Conservation (phyloP, 1,284 basidiomycete species). For the Leccinum pallidistipes region DNA sequence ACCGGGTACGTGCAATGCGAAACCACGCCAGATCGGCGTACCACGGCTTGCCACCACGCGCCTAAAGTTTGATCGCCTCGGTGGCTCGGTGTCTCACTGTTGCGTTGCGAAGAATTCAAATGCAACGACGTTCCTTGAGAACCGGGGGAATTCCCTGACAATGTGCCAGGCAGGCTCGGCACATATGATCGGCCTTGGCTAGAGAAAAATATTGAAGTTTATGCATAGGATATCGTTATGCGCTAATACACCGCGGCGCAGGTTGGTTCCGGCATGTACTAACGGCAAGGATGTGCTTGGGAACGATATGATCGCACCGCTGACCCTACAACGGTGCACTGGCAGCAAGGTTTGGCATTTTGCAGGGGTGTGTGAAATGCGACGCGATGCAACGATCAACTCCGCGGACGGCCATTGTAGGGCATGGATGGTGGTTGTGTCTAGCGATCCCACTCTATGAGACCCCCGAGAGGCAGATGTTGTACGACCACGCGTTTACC, state of each 20-base stretch:
- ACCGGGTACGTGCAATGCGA: background rate
- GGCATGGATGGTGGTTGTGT: background rate
- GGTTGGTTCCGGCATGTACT: background rate
- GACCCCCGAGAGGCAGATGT: conserved; percentile 85
- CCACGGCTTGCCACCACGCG: background rate
- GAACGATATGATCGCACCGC: conserved; percentile 1
- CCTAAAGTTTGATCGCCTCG: background rate
- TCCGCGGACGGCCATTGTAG: conserved; percentile 20
- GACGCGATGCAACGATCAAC: conserved; percentile 7
- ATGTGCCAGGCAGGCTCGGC: background rate
- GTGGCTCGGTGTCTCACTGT: background rate
- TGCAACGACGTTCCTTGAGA: conserved; percentile 11
- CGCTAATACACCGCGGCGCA: background rate
- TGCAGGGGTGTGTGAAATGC: conserved; percentile 23
- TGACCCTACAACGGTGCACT: background rate
- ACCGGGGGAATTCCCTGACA: conserved; percentile 5
- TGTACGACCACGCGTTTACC: conserved; percentile 97
- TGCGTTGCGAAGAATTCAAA: conserved; percentile 21
- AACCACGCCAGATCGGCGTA: background rate
- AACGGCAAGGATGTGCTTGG: conserved; percentile 1
- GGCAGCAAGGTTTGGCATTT: background rate
- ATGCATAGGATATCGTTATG: conserved; percentile 6
- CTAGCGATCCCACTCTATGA: conserved; percentile 61
- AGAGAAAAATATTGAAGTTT: background rate
- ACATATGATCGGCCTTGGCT: background rate